These are phyloP conservation scores for Bertia moriformis DNA, from an alignment of 2,329 filamentous ascomycete species.

Conservation along the genomic window DNA sequence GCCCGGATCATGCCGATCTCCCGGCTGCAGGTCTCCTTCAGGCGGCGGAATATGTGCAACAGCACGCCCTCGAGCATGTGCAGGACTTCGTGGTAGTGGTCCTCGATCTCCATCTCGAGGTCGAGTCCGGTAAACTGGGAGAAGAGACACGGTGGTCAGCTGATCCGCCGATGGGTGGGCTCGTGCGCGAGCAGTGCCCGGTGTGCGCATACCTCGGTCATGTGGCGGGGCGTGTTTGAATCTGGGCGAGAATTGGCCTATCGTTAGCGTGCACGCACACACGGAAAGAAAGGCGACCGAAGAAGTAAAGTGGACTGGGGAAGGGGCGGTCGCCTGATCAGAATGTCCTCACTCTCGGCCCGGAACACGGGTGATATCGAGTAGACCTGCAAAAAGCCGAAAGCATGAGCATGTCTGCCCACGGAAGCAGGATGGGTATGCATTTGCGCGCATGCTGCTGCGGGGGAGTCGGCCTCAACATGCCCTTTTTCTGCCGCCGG, in stretches of 20 bases:
- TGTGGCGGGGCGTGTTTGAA: slow-evolving; percentile 69
- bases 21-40: slow-evolving; percentile 44
- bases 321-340: too few relatives aligned
- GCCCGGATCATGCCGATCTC: slow-evolving; percentile 60
- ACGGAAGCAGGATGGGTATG: too few relatives aligned
- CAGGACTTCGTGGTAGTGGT: slow-evolving; percentile 64
- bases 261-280: not conserved
- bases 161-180: too few relatives aligned
- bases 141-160: too few relatives aligned
- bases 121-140: slow-evolving; percentile 66
- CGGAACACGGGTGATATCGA: slow-evolving; percentile 71
- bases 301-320: too few relatives aligned
- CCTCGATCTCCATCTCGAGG: slow-evolving; percentile 77
- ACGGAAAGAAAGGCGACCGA: too few relatives aligned
- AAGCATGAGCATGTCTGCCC: too few relatives aligned
- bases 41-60: slow-evolving; percentile 65
- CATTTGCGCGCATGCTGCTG: too few relatives aligned
- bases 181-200: slow-evolving; percentile 16
- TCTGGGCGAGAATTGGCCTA: slow-evolving; percentile 23
- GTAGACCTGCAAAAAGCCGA: slow-evolving; percentile 63
- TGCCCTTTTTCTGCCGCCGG: slow-evolving; percentile 63
- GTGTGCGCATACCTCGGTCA: too few relatives aligned
- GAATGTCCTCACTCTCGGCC: too few relatives aligned
- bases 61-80: slow-evolving; percentile 60
- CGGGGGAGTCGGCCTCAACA: too few relatives aligned